Evolutionary conservation across 2,329 filamentous ascomycete species (phyloP).

Genomic region (Exophiala bonariae): DNA sequence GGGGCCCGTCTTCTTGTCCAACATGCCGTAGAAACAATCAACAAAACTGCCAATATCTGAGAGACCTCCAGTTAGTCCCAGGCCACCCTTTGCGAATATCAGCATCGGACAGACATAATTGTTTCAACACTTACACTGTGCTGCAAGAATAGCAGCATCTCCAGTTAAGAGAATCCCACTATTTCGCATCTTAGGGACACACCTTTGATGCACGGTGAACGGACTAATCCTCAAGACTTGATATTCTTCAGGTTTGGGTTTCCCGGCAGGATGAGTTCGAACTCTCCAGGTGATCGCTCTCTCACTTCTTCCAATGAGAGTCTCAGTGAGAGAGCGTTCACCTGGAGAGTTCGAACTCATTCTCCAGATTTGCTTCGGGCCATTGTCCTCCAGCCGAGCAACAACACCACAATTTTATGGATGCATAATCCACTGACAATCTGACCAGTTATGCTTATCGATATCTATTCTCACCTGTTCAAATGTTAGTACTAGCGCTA

Average conservation of each 20-base stretch:
- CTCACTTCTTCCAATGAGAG: constrained; percentile 56
- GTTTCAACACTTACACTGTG: constrained; percentile 19
- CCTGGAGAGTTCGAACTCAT: constrained; percentile 62
- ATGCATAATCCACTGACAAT: constrained; percentile 56
- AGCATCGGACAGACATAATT: not conserved
- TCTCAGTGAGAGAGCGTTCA: constrained; percentile 51
- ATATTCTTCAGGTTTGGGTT: constrained; percentile 60
- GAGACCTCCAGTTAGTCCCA: not conserved
- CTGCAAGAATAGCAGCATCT: constrained; percentile 61
- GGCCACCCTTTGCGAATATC: not conserved
- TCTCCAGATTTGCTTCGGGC: constrained; percentile 51
- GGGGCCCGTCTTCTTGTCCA: not conserved
- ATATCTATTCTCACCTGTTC: constrained; percentile 62
- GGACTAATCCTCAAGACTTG: constrained; percentile 57
- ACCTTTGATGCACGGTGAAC: constrained; percentile 63
- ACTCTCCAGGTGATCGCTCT: constrained; percentile 55
- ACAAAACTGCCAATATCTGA: not conserved
- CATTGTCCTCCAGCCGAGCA: constrained; percentile 58
- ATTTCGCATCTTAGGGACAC: constrained; percentile 57
- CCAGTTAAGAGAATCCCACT: constrained; percentile 58
- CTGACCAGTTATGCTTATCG: constrained; percentile 41
- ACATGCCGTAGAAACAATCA: not conserved
- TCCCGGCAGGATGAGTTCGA: constrained; percentile 58
- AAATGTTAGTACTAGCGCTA: not conserved
- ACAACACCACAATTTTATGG: constrained; percentile 64